Base-by-base conservation (phyloP, 2,329 filamentous ascomycete genomes). In the Harringtonia aguacate region DNA sequence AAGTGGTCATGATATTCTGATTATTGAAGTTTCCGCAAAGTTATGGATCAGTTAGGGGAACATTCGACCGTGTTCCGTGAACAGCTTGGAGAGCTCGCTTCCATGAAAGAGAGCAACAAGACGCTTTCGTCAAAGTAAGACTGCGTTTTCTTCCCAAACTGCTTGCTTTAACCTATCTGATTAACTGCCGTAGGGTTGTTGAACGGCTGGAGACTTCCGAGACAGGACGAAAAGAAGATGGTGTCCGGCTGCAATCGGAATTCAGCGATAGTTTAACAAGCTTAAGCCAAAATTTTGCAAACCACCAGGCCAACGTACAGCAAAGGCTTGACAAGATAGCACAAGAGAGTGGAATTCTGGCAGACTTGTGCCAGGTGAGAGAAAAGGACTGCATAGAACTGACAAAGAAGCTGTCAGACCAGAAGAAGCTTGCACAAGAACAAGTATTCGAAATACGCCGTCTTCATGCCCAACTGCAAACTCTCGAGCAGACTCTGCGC, bases 361-460 rank as follows among this genome's bases (percentile, higher is more conserved):
- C 14, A 4, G 31, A 36, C 3, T 8, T 50, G 4, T 47, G 45
- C 12, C 39, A 45, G 17, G 30, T 45, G 13, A 30, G 43, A 38
- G 48, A 48, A 17, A 38, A 29, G 1, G 44, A 47, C n/a, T 37
- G 18, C 17, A 14, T 8, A 5, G 24, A 36, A 8, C 4, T 51
- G 2, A 20, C 37, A 2, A 31, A 34, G 10, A 31, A 35, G 20
- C 21, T 53, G 3, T 31, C 27, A 12, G 39, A 29, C 3, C 43
- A 45, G 14, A 15, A 15, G 8, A 27, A 33, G 3, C 2, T 39
- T 8, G 21, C 28, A 3, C 37, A 17, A 7, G 36, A 49, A 13
- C 44, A 46, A 17, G 7, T 27, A 4, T 17, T 14, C 3, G 29
- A 43, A 2, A 24, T 48, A 4, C 22, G 22, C 7, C 17, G 4